These are phyloP conservation scores for Phytopythium chamaehyphon DNA, from an alignment of 352 stramenopile genomes.

Conservation along the genomic window DNA sequence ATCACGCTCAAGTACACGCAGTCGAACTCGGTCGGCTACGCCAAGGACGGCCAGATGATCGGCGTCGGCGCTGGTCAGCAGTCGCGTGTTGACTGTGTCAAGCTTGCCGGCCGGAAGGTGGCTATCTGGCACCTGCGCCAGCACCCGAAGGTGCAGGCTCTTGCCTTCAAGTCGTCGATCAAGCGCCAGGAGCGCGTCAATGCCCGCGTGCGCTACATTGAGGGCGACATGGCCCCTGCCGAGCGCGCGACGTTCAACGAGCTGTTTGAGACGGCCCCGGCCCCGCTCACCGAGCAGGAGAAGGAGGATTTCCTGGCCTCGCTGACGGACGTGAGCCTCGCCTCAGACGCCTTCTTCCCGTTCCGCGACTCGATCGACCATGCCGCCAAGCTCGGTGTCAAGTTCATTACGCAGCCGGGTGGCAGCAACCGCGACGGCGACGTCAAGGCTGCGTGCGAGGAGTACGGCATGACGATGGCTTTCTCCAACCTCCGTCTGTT, in stretches of 20 bases:
- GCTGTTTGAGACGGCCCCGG: conserved; percentile 93
- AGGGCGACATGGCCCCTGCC: conserved; percentile 96
- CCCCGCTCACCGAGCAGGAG: conserved; percentile 92
- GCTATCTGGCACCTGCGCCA: conserved; percentile 98
- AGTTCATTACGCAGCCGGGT: conserved; percentile 96
- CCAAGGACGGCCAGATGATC: conserved; percentile 99
- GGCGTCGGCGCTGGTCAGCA: conserved; percentile 99
- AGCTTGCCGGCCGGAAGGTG: conserved; percentile 98
- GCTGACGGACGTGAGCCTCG: conserved; percentile 92
- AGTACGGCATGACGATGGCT: conserved; percentile 99
- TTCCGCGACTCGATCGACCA: conserved; percentile 99
- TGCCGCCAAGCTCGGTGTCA: conserved; percentile 92
- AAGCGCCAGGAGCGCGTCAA: conserved; percentile 99
- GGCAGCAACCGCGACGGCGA: conserved; percentile 86
- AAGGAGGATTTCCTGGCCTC: conserved; percentile 94
- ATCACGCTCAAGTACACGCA: conserved; percentile 99
- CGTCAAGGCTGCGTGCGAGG: conserved; percentile 93
- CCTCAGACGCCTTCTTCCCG: conserved; percentile 99
- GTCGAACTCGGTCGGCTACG: conserved; percentile 98
- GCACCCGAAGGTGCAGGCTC: conserved; percentile 93
- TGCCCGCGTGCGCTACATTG: conserved; percentile 99
- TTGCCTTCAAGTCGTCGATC: conserved; percentile 96
- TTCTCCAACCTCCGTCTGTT: conserved; percentile 98
- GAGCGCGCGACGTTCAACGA: conserved; percentile 95
- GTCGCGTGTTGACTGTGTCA: conserved; percentile 99